A percentile compares a stretch with the other conserved stretches of the same genome.
These are phyloP conservation scores for Termitomyces sp. DNA, from an alignment of 768 basidiomycete genomes.

Conservation along the genomic window DNA sequence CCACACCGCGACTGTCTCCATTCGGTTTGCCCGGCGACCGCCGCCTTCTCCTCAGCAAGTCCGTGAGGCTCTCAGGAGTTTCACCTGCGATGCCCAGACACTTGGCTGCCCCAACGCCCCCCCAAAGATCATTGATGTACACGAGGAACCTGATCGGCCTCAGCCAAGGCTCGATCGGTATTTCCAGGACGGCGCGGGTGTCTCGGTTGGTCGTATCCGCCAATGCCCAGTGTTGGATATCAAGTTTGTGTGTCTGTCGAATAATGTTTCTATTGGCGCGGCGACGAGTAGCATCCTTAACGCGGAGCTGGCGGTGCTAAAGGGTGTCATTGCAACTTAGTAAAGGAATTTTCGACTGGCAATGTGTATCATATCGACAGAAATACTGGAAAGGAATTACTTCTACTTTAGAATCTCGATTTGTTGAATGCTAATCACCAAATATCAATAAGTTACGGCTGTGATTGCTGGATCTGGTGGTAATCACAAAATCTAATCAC, in stretches of 20 bases:
- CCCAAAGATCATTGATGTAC: constrained; percentile 80
- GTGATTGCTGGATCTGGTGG: neutral
- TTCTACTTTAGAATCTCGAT: neutral
- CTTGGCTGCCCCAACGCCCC: constrained; percentile 85
- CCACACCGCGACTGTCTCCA: constrained; percentile 86
- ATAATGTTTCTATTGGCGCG: constrained; percentile 94
- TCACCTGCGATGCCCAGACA: constrained; percentile 71
- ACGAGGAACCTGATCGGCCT: constrained; percentile 89
- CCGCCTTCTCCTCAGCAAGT: constrained; percentile 88
- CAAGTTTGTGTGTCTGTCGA: constrained; percentile 90
- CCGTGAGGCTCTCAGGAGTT: constrained; percentile 72
- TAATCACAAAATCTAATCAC: neutral
- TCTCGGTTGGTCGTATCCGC: constrained; percentile 86
- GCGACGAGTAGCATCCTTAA: constrained; percentile 98
- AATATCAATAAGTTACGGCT: neutral
- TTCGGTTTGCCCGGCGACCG: constrained; percentile 76
- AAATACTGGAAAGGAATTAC: neutral
- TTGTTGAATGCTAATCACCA: neutral
- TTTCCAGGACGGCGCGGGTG: constrained; percentile 87
- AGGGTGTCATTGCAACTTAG: constrained; percentile 37
- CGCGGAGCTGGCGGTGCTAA: constrained; percentile 89
- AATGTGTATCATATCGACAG: constrained; percentile 4
- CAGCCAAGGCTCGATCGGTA: constrained; percentile 92
- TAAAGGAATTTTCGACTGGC: neutral
- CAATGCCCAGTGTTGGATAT: constrained; percentile 91